Conservation (phyloP, 371 early-diverging fungal species). For the Rhizopus microsporus region DNA sequence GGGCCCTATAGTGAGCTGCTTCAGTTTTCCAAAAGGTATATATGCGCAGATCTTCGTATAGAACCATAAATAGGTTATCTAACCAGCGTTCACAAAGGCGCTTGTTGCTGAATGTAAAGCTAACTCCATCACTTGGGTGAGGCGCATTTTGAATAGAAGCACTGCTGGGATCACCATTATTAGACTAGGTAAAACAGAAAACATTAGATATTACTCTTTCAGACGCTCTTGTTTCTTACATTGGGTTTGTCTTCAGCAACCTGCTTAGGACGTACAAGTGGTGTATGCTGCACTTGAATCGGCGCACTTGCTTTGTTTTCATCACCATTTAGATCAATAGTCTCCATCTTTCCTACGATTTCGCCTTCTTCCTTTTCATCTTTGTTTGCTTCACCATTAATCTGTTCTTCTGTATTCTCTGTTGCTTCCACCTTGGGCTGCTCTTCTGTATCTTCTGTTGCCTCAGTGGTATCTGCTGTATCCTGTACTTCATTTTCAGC, state of each 20-base stretch:
- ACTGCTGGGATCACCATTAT: not conserved
- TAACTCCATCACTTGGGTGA: constrained; percentile 20
- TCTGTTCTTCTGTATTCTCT: constrained; percentile 6
- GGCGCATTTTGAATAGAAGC: not conserved
- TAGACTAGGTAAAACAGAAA: not conserved
- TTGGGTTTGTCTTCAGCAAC: constrained; percentile 39
- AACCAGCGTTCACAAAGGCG: constrained; percentile 98
- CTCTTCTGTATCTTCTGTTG: not conserved
- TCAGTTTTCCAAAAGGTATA: constrained; percentile 88
- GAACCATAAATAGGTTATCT: constrained; percentile 96
- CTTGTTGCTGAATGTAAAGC: constrained; percentile 83
- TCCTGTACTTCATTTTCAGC: not conserved
- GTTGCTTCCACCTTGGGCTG: not conserved
- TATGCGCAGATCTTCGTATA: constrained; percentile 94
- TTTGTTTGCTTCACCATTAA: constrained; percentile 8
- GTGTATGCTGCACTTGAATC: constrained; percentile 24
- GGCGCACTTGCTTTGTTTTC: constrained; percentile 6
- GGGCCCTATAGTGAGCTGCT: constrained; percentile 65
- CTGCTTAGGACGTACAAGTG: constrained; percentile 38
- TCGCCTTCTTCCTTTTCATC: constrained; percentile 11
- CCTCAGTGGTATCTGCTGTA: not conserved
- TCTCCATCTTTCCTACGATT: constrained; percentile 27
- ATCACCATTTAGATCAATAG: constrained; percentile 32
- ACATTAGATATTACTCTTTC: not conserved
- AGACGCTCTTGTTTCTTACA: not conserved